A percentile compares a stretch with the other conserved stretches of the same genome.
Conservation (phyloP, 371 early-diverging fungal species). For the Funneliformis caledonium region DNA sequence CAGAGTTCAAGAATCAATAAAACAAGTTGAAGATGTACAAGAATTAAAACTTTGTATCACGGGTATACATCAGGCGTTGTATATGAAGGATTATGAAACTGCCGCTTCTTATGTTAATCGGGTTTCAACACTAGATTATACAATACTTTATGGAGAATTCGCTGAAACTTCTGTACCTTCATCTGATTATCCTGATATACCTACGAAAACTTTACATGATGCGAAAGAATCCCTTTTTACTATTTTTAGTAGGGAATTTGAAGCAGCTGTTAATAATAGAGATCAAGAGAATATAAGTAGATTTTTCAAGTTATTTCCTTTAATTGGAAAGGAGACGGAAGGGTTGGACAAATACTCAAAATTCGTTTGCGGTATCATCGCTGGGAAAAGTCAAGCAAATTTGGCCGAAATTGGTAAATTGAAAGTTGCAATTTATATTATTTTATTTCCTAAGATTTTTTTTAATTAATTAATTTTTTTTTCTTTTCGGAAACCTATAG, state of each 20-base stretch:
- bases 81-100: conserved; percentile 71
- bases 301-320: conserved; percentile 88
- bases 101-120: conserved; percentile 75
- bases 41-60: conserved; percentile 77
- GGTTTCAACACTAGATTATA: conserved; percentile 63
- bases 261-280: conserved; percentile 69
- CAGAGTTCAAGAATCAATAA: conserved; percentile 66
- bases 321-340: conserved; percentile 76
- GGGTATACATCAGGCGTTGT: conserved; percentile 75
- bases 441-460: neutral
- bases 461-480: conserved; percentile 21
- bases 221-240: conserved; percentile 67
- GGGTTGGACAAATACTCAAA: conserved; percentile 87
- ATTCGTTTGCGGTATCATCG: conserved; percentile 80
- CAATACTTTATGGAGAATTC: conserved; percentile 73
- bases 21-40: conserved; percentile 75
- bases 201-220: conserved; percentile 63
- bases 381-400: conserved; percentile 71
- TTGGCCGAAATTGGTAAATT: conserved; percentile 51
- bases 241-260: conserved; percentile 79
- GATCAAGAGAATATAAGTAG: conserved; percentile 80
- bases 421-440: neutral
- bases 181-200: conserved; percentile 67
- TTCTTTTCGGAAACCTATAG: conserved; percentile 38
- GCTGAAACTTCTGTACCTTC: conserved; percentile 70